Evolutionary conservation across 164 flowering plant species (phyloP), one percentile per base, ranked within the genome.

Genomic region (Paratinospora sagittata): DNA sequence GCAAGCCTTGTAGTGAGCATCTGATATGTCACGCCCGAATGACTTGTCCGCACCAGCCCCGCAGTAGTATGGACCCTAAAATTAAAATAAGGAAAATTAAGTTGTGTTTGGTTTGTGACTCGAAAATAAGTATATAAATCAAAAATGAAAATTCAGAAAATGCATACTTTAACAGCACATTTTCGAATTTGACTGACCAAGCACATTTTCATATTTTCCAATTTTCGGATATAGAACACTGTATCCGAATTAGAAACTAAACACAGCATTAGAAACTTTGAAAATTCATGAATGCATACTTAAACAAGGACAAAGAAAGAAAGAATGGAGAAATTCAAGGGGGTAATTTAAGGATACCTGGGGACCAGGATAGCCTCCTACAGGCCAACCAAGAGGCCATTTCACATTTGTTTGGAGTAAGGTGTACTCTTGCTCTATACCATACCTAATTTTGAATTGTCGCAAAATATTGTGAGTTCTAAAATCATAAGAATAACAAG

Each of bases 381-480:
- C 88, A 52, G 99, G 99, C 99, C 99, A 95, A 27, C 97, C 99
- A 71, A 95, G 75, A 67, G 99, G 99, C 97, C 97, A 95, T 52
- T 95, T 87, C 62, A 95, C 97, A 74, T 90, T 70, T 76, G 80
- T 57, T 81, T 92, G 97, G 70, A 95, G 89, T 65, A 95, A 82
- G 39, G 99, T 95, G 87, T 94, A 92, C 77, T 94, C 97, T 79
- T 94, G 98, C 82, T 95, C 99, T 21, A 95, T 95, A 1, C 99
- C 99, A 68, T 13, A 95, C 99, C 99, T 95, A 70, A 8, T 52
- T 66, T 72, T 45, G 8, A 75, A 49, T 17, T 33, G 33, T 49
- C 58, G 55, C 27, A 47, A 66, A 60, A 17, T n/a, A 67, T 41
- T 21, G 33, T 64, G 8, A 64, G 26, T 6, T 19, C 17, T 43